Percentiles rank a stretch among this genome's conserved stretches.
Conservation (phyloP, 2,329 filamentous ascomycete species). For the Tolypocladium ovalisporum region DNA sequence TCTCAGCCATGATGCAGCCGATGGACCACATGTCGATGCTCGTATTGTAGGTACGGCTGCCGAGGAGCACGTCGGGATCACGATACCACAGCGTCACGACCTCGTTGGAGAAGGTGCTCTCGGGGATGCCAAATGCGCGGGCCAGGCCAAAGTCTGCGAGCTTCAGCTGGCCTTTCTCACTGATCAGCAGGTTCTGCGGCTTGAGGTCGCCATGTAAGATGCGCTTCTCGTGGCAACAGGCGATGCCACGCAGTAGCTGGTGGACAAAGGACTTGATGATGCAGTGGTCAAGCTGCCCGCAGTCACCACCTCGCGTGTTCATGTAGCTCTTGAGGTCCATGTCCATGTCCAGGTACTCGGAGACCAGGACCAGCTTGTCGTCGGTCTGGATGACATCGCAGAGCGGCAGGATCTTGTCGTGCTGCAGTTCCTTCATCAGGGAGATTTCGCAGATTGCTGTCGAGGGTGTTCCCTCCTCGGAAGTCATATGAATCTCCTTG, state of each 20-base stretch:
- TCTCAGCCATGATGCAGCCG: constrained; percentile 99
- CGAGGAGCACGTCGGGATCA: constrained; percentile 87
- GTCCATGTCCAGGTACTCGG: constrained; percentile 99
- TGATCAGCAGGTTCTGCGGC: constrained; percentile 93
- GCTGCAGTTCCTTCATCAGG: constrained; percentile 98
- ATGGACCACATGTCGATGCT: constrained; percentile 99
- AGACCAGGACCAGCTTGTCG: constrained; percentile 99
- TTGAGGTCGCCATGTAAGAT: constrained; percentile 94
- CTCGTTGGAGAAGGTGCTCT: constrained; percentile 97
- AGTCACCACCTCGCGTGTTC: constrained; percentile 73
- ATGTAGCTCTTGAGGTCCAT: constrained; percentile 98
- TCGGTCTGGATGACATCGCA: constrained; percentile 99
- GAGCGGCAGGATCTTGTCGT: constrained; percentile 93
- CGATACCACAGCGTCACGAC: constrained; percentile 98
- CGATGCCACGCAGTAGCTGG: constrained; percentile 88
- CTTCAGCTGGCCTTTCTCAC: constrained; percentile 80
- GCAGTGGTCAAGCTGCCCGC: constrained; percentile 74
- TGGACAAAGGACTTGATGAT: constrained; percentile 99
- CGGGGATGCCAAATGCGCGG: constrained; percentile 88
- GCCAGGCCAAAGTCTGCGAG: constrained; percentile 91
- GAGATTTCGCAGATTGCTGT: constrained; percentile 98
- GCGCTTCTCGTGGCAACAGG: constrained; percentile 95
- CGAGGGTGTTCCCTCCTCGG: constrained; percentile 92
- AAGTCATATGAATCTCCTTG: constrained; percentile 98
- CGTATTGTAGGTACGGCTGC: constrained; percentile 95